A percentile compares a stretch with the other conserved stretches of the same genome.
These are phyloP conservation scores for Rhynchosporium graminicola DNA, from an alignment of 2,329 filamentous ascomycete genomes.

Conservation along the genomic window DNA sequence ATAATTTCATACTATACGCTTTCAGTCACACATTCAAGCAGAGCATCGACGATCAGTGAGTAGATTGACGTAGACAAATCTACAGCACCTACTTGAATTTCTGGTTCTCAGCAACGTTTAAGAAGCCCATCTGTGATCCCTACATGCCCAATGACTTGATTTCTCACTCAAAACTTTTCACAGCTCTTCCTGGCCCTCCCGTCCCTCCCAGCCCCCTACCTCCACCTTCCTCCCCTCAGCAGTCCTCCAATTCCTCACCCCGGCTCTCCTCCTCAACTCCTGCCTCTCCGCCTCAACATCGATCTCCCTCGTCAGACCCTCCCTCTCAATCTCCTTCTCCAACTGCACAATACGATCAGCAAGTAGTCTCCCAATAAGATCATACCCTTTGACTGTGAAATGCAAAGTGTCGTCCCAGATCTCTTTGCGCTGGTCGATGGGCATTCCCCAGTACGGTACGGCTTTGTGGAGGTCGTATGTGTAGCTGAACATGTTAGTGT, in stretches of 20 bases:
- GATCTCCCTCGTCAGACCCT: not conserved
- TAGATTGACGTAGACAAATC: too few relatives aligned
- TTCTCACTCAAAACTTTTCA: not conserved
- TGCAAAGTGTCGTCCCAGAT: constrained; percentile 66
- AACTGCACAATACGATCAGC: constrained; percentile 54
- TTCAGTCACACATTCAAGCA: too few relatives aligned
- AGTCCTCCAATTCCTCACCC: not conserved
- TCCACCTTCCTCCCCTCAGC: not conserved
- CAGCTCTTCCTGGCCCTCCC: not conserved
- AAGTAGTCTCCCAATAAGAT: constrained; percentile 60
- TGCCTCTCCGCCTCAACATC: constrained; percentile 11
- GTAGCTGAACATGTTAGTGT: constrained; percentile 44
- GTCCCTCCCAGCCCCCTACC: not conserved
- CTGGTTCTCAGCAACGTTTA: too few relatives aligned
- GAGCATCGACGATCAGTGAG: too few relatives aligned
- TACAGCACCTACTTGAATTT: too few relatives aligned
- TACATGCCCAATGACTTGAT: not conserved
- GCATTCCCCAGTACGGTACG: constrained; percentile 56
- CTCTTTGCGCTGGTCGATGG: constrained; percentile 46
- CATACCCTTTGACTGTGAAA: constrained; percentile 59
- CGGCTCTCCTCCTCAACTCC: constrained; percentile 11
- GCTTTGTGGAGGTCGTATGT: constrained; percentile 56
- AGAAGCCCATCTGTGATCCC: too few relatives aligned
- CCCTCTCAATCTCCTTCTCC: constrained; percentile 38
- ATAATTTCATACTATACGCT: too few relatives aligned